Base-by-base conservation (phyloP, 345 rosid species). In the Eucalyptus decipiens region DNA sequence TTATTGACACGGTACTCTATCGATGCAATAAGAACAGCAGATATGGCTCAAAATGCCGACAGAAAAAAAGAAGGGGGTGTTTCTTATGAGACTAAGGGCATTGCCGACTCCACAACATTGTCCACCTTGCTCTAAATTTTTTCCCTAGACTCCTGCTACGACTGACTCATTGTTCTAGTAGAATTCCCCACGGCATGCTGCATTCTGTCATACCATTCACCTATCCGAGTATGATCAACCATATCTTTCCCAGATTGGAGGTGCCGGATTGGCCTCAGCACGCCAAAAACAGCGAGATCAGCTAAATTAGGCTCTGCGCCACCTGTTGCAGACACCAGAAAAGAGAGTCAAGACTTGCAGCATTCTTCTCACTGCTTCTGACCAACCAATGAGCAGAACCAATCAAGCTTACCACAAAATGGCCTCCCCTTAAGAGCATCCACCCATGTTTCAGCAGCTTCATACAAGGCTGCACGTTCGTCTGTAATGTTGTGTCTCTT, bases 401-500 rank as follows among this genome's bases (percentile, higher is more conserved):
- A 7, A 21, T 76, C 47, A 0, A 76, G 47, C 89, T 69, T 16
- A 90, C 90, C 91, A 86, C 51, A 88, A 56, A 50, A 88, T 40
- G 90, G 94, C 80, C 94, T 97, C 90, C 95, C 96, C 42, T 94
- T 91, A 60, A 98, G 87, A 58, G 98, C 97, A 92, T 95, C 94
- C 56, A 98, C 97, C 99, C 98, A 97, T 88, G 96, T 96, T 93
- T 96, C 97, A 8, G 96, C 99, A 91, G 99, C 98, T 45, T 93
- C 96, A 86, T 98, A 97, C 87, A 98, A 93, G 88, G 98, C 93
- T 6, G 95, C 95, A 87, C 97, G 97, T 90, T 97, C 99, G 90
- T 98, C 99, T 12, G 94, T 96, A 62, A 98, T 98, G 92, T 97
- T 96, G 91, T 98, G 94, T 88, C 86, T 97, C 96, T 96, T 98